These are phyloP conservation scores for Leccinum ochraceum DNA, from an alignment of 768 basidiomycete genomes.

Conservation along the genomic window DNA sequence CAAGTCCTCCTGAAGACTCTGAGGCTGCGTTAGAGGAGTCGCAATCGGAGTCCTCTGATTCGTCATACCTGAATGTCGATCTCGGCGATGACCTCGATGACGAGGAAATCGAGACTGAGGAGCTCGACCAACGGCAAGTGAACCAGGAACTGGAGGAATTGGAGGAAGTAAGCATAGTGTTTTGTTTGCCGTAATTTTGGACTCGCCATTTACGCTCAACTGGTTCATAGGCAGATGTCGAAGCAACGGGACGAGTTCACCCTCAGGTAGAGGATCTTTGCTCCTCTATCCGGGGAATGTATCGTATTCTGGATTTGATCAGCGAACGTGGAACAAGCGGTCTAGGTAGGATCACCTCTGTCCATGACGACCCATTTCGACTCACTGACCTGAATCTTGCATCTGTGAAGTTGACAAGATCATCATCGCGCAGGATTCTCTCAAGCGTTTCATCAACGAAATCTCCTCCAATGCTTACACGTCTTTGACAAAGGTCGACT, in stretches of 20 bases:
- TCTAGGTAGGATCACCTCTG: slow-evolving; percentile 40
- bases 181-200: neutral
- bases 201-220: neutral
- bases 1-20: slow-evolving; percentile 2
- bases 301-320: slow-evolving; percentile 56
- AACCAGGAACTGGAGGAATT: slow-evolving; percentile 4
- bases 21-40: slow-evolving; percentile 10
- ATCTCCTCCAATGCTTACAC: slow-evolving; percentile 52
- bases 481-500: slow-evolving; percentile 59
- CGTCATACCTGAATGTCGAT: slow-evolving; percentile 21
- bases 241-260: slow-evolving; percentile 7
- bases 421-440: slow-evolving; percentile 55
- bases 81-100: slow-evolving; percentile 17
- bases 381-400: slow-evolving; percentile 1
- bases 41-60: slow-evolving; percentile 20
- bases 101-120: slow-evolving; percentile 17
- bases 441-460: slow-evolving; percentile 48
- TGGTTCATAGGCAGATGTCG: slow-evolving; percentile 20
- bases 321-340: slow-evolving; percentile 51
- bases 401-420: slow-evolving; percentile 55
- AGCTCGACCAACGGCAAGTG: slow-evolving; percentile 13
- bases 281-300: slow-evolving; percentile 44
- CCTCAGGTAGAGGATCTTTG: slow-evolving; percentile 24
- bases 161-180: slow-evolving; percentile 16
- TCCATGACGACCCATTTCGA: neutral